Evolutionary conservation across 768 basidiomycete genomes (phyloP), one percentile per base, ranked within the genome.

Genomic region (Mycena galopus): DNA sequence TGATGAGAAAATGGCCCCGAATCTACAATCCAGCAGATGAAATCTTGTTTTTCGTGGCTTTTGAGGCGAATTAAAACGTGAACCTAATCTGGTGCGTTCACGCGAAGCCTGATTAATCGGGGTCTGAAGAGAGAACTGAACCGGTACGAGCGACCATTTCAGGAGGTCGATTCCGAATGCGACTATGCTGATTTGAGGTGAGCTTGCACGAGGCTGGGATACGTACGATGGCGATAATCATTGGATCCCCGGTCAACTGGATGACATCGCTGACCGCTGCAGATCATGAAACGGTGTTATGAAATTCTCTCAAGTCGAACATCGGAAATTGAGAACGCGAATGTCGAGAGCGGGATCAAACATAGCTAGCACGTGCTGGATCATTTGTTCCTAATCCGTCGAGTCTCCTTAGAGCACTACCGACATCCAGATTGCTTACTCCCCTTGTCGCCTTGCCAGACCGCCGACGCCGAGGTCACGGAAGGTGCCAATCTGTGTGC

Each of bases 181-280:
- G 63, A 59, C 32, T 23, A 35, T 55, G 29, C 50, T 61, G 60
- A 51, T 64, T 57, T 53, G 55, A 53, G 25, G 30, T 56, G 57
- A 59, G 51, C 37, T 51, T 51, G 35, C 58, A 65, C 67, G 72
- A 73, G 72, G 67, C 72, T 4, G 23, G 3, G n/a, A 58, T 73
- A 73, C 72, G 72, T 73, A 73, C 72, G 67, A 67, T 73, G 50
- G 55, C 55, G 72, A 73, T 73, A 69, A 69, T 73, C 67, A 67
- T 19, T 30, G 42, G 67, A 73, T 73, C 50, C 67, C 72, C 63
- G 42, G 53, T 58, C 62, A 33, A 6, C 11, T 39, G 14, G 14
- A 3, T 39, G 51, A 6, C 35, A 44, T 35, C n/a, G 42, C 23
- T 37, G 30, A 57, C 30, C 65, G 19, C 42, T 56, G 61, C 33